Base-by-base conservation (phyloP, 108 stramenopile genomes). In the Skeletonema costatum region DNA sequence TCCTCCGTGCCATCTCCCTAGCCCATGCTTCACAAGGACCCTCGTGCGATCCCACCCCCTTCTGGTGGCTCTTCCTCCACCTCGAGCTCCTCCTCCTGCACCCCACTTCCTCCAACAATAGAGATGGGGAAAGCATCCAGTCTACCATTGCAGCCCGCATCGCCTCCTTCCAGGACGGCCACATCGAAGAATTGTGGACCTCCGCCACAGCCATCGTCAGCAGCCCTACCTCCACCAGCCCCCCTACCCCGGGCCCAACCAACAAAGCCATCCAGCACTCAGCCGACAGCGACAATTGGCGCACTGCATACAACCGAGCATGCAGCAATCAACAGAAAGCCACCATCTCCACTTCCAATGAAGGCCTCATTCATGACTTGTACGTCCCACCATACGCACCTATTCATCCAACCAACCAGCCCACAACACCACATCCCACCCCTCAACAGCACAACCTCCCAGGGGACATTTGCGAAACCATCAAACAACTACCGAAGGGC, bases 201-300 rank as follows among this genome's bases (percentile, higher is more conserved):
- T 31, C 31, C 12, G 21, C 32, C 11, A 41, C 1, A 13, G 56
- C 60, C n/a, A n/a, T 33, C 10, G 13, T 31, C 35, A 68, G 50
- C 4, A 17, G 66, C 8, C 13, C 51, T 4, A 25, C 53, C 5
- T 16, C 56, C n/a, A 58, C 66, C 25, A 32, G 53, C 8, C 12
- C 17, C 0, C 59, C 75, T 30, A 59, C 64, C 2, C 0, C 25
- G 1, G 2, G 16, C 0, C 6, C 25, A 5, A 8, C 19, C 21
- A 75, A 75, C 66, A 2, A 4, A 16, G 58, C 66, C 12, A 44
- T 60, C 60, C 79, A 74, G 51, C 25, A 19, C 11, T 68, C 79
- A 2, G 74, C 79, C 42, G 74, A 80, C 48, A 29, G 11, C 41
- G 79, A 80, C 67, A 74, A 80, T 60, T 74, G 42, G 21, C 51